These are phyloP conservation scores for Cicer chorassanicum DNA, from an alignment of 306 rosid species.

Conservation along the genomic window DNA sequence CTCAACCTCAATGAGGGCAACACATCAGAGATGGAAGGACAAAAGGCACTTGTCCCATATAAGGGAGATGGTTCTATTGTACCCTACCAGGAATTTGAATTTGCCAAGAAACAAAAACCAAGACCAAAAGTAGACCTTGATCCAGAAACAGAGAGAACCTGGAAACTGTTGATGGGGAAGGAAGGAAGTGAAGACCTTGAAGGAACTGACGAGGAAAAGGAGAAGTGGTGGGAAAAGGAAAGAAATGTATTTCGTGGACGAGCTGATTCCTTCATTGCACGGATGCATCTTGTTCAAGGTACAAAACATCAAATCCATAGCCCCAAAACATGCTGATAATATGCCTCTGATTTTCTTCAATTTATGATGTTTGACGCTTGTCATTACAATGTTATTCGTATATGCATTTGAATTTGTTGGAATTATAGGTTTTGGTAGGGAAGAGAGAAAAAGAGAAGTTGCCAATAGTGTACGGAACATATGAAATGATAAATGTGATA, in stretches of 20 bases:
- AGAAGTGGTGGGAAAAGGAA: slow-evolving; percentile 93
- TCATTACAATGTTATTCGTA: slow-evolving; percentile 13
- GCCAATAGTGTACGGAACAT: slow-evolving; percentile 8
- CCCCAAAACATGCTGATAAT: slow-evolving; percentile 22
- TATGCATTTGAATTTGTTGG: neutral
- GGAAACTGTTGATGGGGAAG: slow-evolving; percentile 91
- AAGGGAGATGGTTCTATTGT: slow-evolving; percentile 68
- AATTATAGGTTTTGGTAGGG: slow-evolving; percentile 23
- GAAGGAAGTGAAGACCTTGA: slow-evolving; percentile 64
- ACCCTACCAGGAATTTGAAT: slow-evolving; percentile 55
- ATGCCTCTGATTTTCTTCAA: slow-evolving; percentile 32
- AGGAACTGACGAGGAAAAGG: slow-evolving; percentile 62
- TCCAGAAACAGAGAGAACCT: slow-evolving; percentile 81
- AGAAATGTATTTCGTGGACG: slow-evolving; percentile 83
- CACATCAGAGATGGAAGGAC: slow-evolving; percentile 44
- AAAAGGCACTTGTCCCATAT: slow-evolving; percentile 74
- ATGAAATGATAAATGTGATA: neutral
- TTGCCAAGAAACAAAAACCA: slow-evolving; percentile 61
- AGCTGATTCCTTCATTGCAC: slow-evolving; percentile 86
- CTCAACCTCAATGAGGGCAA: slow-evolving; percentile 60
- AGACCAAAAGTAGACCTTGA: slow-evolving; percentile 91
- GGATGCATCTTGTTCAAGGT: slow-evolving; percentile 99
- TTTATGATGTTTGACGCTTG: slow-evolving; percentile 4
- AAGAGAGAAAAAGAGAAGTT: slow-evolving; percentile 1
- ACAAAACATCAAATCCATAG: slow-evolving; percentile 41